phyloP scores from a whole-genome alignment of 805 yeast species.

The Suhomyces pyralidae region DNA sequence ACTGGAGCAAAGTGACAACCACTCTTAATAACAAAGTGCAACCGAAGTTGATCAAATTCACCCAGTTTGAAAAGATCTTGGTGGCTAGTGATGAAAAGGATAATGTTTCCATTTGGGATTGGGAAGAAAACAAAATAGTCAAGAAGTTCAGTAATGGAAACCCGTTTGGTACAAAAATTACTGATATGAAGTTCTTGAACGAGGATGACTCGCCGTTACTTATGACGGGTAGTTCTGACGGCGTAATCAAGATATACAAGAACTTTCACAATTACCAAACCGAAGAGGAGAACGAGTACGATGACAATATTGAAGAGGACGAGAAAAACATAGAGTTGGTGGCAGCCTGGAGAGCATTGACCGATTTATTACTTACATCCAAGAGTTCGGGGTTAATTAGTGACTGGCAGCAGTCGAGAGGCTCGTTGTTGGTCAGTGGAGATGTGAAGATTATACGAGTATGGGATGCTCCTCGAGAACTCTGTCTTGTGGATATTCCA shows the following conservation, averaged over 20 bases:
- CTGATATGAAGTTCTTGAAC: conserved; percentile 81
- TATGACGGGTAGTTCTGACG: conserved; percentile 89
- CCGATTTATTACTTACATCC: conserved; percentile 78
- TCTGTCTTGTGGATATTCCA: conserved; percentile 82
- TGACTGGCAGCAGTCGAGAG: conserved; percentile 97
- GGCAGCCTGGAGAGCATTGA: conserved; percentile 89
- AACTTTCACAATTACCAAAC: conserved; percentile 54
- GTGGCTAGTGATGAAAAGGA: conserved; percentile 83
- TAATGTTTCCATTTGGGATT: conserved; percentile 81
- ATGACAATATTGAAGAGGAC: conserved; percentile 17
- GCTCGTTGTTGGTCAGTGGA: conserved; percentile 87
- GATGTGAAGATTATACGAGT: conserved; percentile 87
- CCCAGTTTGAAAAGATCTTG: conserved; percentile 86
- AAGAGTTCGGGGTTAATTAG: conserved; percentile 79
- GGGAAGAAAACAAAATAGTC: conserved; percentile 60
- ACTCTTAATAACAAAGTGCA: conserved; percentile 71
- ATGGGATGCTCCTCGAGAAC: conserved; percentile 97
- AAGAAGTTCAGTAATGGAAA: conserved; percentile 78
- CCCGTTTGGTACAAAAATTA: conserved; percentile 83
- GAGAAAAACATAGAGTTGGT: conserved; percentile 51
- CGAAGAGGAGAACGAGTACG: background rate
- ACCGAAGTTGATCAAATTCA: conserved; percentile 73
- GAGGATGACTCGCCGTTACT: conserved; percentile 89
- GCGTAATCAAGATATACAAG: conserved; percentile 83
- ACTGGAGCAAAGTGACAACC: conserved; percentile 69